Base-by-base conservation (phyloP, 805 yeast genomes). In the Scheffersomyces amazonensis region DNA sequence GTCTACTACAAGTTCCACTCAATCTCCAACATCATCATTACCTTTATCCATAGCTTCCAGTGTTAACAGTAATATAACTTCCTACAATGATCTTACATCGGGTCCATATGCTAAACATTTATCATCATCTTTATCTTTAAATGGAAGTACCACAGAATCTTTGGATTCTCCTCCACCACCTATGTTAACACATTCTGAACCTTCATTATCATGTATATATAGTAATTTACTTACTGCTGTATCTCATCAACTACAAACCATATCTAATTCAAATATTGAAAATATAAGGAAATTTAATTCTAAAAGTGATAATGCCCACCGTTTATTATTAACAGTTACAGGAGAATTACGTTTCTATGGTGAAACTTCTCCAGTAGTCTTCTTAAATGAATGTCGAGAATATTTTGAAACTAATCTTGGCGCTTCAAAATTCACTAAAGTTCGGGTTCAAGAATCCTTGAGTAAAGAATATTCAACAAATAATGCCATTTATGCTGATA, bases 321-420 rank as follows among this genome's bases (percentile, higher is more conserved):
- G 69, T 29, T 41, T 66, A 15, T 39, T 69, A 13, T 50, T 50
- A 42, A 71, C 64, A 36, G 52, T 50, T 5, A 53, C 56, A 5
- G 72, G 72, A 0, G 58, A 57, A 21, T 40, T 59, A 16, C 43
- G 69, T n/a, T 68, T 64, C 35, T 41, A 68, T 31, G 75, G 75
- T 8, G 74, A 70, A 37, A 57, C 66, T 24, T 63, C 67, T 16
- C 65, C 72, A 0, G 51, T 65, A 11, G 62, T 74, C 2, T 54
- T 67, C 31, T 48, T 71, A 6, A 49, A 63, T 22, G 75, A 71
- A 43, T 57, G 66, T 4, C 49, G 73, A 4, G 58, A 59, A 36
- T 47, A 69, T 1, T 71, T 68, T 40, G 40, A 44, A 17, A 54
- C 49, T n/a, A 47, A 49, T 3, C 36, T 64, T 19, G 73, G 73